Base-by-base conservation (phyloP, 345 rosid species). In the Corchorus olitorius region DNA sequence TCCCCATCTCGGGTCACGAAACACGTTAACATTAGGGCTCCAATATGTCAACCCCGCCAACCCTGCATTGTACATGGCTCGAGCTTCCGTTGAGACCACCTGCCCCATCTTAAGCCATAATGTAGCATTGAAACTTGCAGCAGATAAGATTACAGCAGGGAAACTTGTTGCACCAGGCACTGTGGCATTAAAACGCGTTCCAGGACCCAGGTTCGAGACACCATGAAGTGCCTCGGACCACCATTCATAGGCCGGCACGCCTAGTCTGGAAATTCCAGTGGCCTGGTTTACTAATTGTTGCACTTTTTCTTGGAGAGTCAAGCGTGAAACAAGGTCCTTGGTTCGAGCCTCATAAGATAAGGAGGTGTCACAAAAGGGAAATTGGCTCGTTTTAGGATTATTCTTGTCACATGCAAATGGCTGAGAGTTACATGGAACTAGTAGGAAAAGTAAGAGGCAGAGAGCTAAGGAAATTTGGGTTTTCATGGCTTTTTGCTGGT, bases 171-270 rank as follows among this genome's bases (percentile, higher is more conserved):
- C 93, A 10, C 86, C 84, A 8, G 83, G 86, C 27, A 91, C 84
- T 11, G 80, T 73, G 49, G 80, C 88, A 33, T 82, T 80, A 49
- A 91, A 88, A 39, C 50, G 84, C 15, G 82, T 80, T 39, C 88
- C 92, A 5, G 76, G 89, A 17, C 94, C 91, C 3, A 82, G 78
- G 55, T 81, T 5, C 14, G 92, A 81, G 78, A 91, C 87, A 1
- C 97, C 97, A 2, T 91, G 94, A 6, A 91, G 89, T 0, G 97
- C 97, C 85, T 89, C 97, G 0, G 88, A 80, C 94, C 97, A 91
- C 97, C 97, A 91, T 76, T 88, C 76, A 66, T 89, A 91, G 5
- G 81, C 82, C 0, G 92, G 89, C 54, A 91, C 82, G 27, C 93
- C 90, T 12, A 91, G 86, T 72, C 90, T 70, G 50, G 88, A 76